These are phyloP conservation scores for Rosa multiflora DNA, from an alignment of 306 rosid species.

Conservation along the genomic window DNA sequence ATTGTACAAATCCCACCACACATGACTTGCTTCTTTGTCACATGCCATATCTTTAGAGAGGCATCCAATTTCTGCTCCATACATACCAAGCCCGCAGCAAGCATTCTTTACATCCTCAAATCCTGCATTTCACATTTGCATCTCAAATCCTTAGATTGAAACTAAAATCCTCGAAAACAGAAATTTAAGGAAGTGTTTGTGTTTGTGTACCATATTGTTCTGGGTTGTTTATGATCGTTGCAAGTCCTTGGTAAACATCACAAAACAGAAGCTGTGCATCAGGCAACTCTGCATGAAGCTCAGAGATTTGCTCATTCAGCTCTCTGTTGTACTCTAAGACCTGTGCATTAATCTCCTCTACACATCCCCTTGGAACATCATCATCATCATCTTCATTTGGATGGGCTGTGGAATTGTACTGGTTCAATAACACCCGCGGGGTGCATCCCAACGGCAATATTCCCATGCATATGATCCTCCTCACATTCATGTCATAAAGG, in stretches of 20 bases:
- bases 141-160: not conserved
- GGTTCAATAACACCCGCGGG: constrained; percentile 45
- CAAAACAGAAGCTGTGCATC: constrained; percentile 67
- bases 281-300: constrained; percentile 44
- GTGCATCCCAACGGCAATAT: constrained; percentile 73
- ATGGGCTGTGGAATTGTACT: constrained; percentile 10
- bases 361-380: constrained; percentile 38
- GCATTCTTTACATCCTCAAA: constrained; percentile 51
- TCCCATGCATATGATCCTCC: constrained; percentile 76
- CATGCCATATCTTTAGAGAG: constrained; percentile 66
- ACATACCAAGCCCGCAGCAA: constrained; percentile 72
- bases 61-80: constrained; percentile 79
- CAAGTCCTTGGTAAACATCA: constrained; percentile 64
- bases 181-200: not conserved
- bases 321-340: constrained; percentile 56
- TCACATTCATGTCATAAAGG: constrained; percentile 57
- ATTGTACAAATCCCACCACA: constrained; percentile 88
- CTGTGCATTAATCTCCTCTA: constrained; percentile 50
- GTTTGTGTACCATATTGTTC: constrained; percentile 46
- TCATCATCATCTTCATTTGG: not conserved
- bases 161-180: not conserved
- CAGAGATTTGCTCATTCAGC: constrained; percentile 39
- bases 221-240: constrained; percentile 54
- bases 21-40: constrained; percentile 34
- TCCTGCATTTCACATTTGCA: constrained; percentile 28